Evolutionary conservation across 805 yeast species (phyloP).

Genomic region (Candida orba): DNA sequence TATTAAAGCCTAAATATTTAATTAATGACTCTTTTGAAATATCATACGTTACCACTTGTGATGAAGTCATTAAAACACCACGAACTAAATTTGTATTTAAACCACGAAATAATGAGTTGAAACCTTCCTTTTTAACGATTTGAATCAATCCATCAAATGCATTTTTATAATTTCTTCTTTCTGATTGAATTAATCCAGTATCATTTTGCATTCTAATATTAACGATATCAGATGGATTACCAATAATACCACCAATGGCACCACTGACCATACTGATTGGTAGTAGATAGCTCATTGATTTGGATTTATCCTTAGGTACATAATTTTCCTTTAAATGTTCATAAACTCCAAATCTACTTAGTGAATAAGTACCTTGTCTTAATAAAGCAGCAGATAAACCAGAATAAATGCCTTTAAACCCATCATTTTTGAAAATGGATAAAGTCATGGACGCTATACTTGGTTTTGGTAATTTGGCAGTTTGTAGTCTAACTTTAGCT

Average conservation of each 20-base stretch:
- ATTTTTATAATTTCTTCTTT: slow-evolving; percentile 67
- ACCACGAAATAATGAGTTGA: slow-evolving; percentile 58
- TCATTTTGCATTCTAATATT: slow-evolving; percentile 91
- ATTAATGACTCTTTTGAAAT: slow-evolving; percentile 59
- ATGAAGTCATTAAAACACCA: slow-evolving; percentile 84
- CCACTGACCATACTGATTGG: slow-evolving; percentile 86
- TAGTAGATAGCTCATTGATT: slow-evolving; percentile 52
- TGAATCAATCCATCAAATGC: slow-evolving; percentile 70
- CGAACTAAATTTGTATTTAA: slow-evolving; percentile 70
- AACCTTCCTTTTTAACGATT: slow-evolving; percentile 55
- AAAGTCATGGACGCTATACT: slow-evolving; percentile 54
- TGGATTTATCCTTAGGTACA: slow-evolving; percentile 35
- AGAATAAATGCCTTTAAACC: slow-evolving; percentile 61
- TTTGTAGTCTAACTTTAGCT: slow-evolving; percentile 81
- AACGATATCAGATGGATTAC: slow-evolving; percentile 84
- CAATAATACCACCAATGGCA: slow-evolving; percentile 75
- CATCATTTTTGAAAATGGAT: slow-evolving; percentile 56
- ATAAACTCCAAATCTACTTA: slow-evolving; percentile 82
- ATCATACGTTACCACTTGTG: slow-evolving; percentile 86
- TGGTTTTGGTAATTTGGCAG: slow-evolving; percentile 63
- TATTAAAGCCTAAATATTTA: slow-evolving; percentile 39
- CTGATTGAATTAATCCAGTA: slow-evolving; percentile 52
- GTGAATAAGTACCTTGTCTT: slow-evolving; percentile 84
- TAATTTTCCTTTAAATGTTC: slow-evolving; percentile 62
- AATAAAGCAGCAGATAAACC: slow-evolving; percentile 78